These are phyloP conservation scores for Phytophthora melonis DNA, from an alignment of 352 stramenopile genomes.

Conservation along the genomic window DNA sequence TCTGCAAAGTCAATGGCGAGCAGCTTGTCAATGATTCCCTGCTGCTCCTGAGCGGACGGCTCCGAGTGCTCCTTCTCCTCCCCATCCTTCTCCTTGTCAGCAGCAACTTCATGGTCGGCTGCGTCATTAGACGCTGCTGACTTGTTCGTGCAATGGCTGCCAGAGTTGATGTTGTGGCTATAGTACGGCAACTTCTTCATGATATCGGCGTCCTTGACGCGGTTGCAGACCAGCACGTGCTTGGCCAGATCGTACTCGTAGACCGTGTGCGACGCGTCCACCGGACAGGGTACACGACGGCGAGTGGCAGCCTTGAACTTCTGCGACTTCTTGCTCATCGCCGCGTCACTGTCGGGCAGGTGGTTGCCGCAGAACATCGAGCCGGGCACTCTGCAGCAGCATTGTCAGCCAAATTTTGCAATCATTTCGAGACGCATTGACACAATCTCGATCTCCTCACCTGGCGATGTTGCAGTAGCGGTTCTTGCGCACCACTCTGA, in stretches of 20 bases:
- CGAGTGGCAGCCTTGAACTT: constrained; percentile 69
- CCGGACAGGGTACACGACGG: constrained; percentile 74
- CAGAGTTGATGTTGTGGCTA: constrained; percentile 84
- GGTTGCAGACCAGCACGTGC: constrained; percentile 85
- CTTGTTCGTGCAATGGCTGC: constrained; percentile 41
- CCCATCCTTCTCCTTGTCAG: constrained; percentile 4
- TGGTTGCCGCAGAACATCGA: constrained; percentile 84
- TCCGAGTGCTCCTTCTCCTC: constrained; percentile 43
- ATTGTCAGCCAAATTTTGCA: constrained; percentile 27
- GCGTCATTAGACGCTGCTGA: neutral
- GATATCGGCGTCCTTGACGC: constrained; percentile 66
- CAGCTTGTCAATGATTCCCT: constrained; percentile 77
- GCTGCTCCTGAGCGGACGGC: constrained; percentile 56
- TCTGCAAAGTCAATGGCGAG: constrained; percentile 71
- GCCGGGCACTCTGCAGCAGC: constrained; percentile 49
- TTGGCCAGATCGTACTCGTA: constrained; percentile 85
- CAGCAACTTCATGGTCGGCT: constrained; percentile 5
- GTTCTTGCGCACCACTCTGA: constrained; percentile 80
- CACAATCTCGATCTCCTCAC: constrained; percentile 34
- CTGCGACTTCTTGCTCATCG: constrained; percentile 65
- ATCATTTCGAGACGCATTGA: constrained; percentile 31
- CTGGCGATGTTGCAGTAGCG: constrained; percentile 85
- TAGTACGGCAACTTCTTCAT: constrained; percentile 78
- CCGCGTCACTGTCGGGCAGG: constrained; percentile 48
- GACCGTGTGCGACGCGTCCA: constrained; percentile 77